Evolutionary conservation across 257 asterid genomes (phyloP), one percentile per base, ranked within the genome.

Genomic region (Plantago major): DNA sequence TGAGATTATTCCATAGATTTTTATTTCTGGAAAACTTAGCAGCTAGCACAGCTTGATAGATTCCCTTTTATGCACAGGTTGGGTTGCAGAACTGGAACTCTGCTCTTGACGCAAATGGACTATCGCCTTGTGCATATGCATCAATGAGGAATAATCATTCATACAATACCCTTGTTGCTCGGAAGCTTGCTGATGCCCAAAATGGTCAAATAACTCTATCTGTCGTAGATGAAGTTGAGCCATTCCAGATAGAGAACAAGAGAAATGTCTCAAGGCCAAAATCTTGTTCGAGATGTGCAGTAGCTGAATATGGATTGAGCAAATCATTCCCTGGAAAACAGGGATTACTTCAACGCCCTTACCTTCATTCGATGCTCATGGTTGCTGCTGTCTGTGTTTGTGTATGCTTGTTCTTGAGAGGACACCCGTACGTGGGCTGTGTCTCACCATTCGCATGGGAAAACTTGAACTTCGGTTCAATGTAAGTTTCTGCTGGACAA

Each of bases 331-430:
- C 76, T 14, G 76, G 78, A 47, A 77, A 91, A 12, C 74, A 63
- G 44, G 92, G 85, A 47, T 62, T 89, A 63, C 91, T 89, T 43
- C 89, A 81, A 43, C 82, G 81, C 33, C 94, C 95, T 5, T 84
- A 80, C 67, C 75, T 89, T 47, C 95, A 86, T 58, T 86, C 95
- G 0, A 80, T 84, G 88, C 94, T 89, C 17, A 79, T 83, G 13
- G 76, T 89, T 53, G 97, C 97, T 37, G 94, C 97, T 5, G 95
- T 89, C 5, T 89, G 97, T 26, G 95, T 79, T 14, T 89, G 97
- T 37, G 97, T 89, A 19, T 89, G 95, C 59, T 43, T 89, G 65
- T 73, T 89, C 58, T 61, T 82, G 10, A 78, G 97, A 71, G 89
- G 91, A 5, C 83, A 75, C 53, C 97, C 97, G 0, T 69, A 66